These are phyloP conservation scores for Gorgonomyces haynaldii DNA, from an alignment of 192 early-diverging fungal species.

Conservation along the genomic window DNA sequence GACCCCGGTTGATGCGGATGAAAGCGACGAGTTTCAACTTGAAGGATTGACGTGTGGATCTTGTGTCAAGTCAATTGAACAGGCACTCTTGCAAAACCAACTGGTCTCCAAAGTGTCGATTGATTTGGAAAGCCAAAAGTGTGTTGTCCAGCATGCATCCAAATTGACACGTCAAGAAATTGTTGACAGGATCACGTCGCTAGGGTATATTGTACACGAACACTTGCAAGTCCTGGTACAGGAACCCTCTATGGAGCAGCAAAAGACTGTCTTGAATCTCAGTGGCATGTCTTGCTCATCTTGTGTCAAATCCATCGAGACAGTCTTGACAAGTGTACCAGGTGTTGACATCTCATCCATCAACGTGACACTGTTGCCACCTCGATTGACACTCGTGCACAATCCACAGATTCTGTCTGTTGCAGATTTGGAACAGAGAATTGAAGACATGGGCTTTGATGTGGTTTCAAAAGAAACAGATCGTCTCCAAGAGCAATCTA, in stretches of 20 bases:
- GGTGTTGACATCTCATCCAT: conserved; percentile 45
- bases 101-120: no score
- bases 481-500: no score
- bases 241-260: not conserved
- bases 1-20: no score
- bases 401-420: conserved; percentile 13
- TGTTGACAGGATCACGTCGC: not conserved
- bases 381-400: conserved; percentile 46
- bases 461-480: not conserved
- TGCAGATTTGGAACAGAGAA: conserved; percentile 29
- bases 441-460: conserved; percentile 72
- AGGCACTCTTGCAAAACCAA: not conserved
- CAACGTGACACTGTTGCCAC: conserved; percentile 55
- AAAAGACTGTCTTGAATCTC: conserved; percentile 40
- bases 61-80: not conserved
- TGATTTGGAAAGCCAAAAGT: conserved; percentile 5
- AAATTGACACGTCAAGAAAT: not conserved
- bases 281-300: conserved; percentile 68
- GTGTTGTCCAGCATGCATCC: not conserved
- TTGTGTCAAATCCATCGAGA: conserved; percentile 64
- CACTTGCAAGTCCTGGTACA: not conserved
- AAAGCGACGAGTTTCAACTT: no score
- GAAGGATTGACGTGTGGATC: not conserved
- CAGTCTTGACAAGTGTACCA: conserved; percentile 28
- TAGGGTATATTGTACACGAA: not conserved